phyloP scores from a whole-genome alignment of 805 yeast species.

The Candida germanica region DNA sequence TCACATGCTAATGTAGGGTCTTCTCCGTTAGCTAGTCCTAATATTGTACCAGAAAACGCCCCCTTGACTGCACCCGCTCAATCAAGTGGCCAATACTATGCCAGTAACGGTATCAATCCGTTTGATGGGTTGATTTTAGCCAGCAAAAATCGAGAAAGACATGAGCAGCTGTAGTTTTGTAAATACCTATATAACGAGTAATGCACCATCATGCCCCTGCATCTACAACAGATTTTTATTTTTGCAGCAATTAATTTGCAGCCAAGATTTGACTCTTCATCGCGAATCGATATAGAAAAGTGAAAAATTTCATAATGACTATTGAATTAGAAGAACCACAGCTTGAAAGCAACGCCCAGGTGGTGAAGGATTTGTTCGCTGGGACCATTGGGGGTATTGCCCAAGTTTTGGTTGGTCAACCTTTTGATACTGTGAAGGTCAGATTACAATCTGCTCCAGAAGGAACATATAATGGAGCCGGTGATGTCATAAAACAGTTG shows the following conservation, averaged over 20 bases:
- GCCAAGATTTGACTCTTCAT: too few relatives aligned
- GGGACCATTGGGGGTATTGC: constrained; percentile 97
- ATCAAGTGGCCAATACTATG: constrained; percentile 31
- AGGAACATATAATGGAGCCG: constrained; percentile 68
- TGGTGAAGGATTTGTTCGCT: constrained; percentile 75
- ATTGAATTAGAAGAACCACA: constrained; percentile 44
- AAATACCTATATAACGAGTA: too few relatives aligned
- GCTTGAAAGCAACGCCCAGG: constrained; percentile 38
- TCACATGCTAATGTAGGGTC: constrained; percentile 3
- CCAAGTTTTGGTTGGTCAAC: constrained; percentile 94
- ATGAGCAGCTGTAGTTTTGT: too few relatives aligned
- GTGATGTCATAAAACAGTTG: constrained; percentile 72
- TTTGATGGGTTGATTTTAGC: constrained; percentile 38
- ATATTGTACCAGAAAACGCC: constrained; percentile 1
- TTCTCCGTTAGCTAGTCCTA: constrained; percentile 20
- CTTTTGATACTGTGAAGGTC: constrained; percentile 93
- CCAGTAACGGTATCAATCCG: constrained; percentile 36
- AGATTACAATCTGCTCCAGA: constrained; percentile 84
- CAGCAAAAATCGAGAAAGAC: constrained; percentile 9
- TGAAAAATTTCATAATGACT: constrained; percentile 25
- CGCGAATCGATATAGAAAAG: too few relatives aligned
- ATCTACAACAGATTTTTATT: too few relatives aligned
- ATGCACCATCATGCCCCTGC: too few relatives aligned
- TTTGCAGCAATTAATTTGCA: too few relatives aligned
- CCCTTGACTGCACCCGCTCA: constrained; percentile 26